Percentiles rank a stretch among this genome's conserved stretches.
Conservation (phyloP, 176 grass and related monocot genomes). For the Themeda triandra region DNA sequence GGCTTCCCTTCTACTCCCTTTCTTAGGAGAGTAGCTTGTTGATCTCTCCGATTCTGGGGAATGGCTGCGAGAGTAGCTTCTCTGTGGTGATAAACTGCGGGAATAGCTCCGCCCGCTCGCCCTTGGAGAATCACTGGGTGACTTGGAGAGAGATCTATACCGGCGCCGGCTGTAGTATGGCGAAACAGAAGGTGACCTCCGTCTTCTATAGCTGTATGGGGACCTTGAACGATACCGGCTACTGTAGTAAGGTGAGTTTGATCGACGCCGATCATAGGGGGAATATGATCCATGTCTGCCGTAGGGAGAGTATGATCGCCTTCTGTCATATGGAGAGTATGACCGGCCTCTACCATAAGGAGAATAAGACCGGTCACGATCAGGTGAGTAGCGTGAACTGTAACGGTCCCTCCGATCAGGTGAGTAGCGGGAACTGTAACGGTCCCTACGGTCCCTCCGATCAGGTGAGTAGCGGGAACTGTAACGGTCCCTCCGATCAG, state of each 20-base stretch:
- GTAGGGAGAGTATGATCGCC: constrained; percentile 8
- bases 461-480: constrained; percentile 28
- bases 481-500: no score
- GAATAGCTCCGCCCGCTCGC: constrained; percentile 32
- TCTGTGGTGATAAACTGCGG: constrained; percentile 24
- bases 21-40: constrained; percentile 19
- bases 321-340: neutral
- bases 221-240: constrained; percentile 9
- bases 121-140: constrained; percentile 24
- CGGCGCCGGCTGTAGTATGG: constrained; percentile 20
- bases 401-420: constrained; percentile 38
- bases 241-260: constrained; percentile 14
- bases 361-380: constrained; percentile 44
- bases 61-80: constrained; percentile 31
- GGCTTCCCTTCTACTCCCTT: neutral
- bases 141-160: constrained; percentile 12
- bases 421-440: constrained; percentile 51
- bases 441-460: constrained; percentile 33
- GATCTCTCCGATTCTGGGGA: constrained; percentile 25
- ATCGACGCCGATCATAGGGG: neutral
- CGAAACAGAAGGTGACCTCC: constrained; percentile 35
- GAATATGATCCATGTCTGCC: constrained; percentile 19
- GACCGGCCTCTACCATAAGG: constrained; percentile 26
- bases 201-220: constrained; percentile 21
- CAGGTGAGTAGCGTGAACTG: constrained; percentile 44